Base-by-base conservation (phyloP, 768 basidiomycete genomes). In the Pleurotus eryngii region DNA sequence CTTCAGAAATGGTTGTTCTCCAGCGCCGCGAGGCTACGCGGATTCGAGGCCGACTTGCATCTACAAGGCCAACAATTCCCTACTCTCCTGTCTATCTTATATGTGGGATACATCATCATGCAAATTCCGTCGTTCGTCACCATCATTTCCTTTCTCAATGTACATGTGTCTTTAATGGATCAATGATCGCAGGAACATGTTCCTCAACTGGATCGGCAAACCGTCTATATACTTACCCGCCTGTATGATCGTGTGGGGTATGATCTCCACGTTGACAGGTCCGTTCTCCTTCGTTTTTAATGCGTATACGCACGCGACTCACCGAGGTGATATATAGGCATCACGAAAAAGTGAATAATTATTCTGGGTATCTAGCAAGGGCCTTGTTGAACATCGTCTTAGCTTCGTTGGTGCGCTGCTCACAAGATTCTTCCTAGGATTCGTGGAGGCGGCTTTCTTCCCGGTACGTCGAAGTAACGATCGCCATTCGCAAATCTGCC, bases 401-500 rank as follows among this genome's bases (percentile, higher is more conserved):
- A 87, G 85, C 66, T 96, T 88, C 63, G 73, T 78, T 26, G 83
- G 86, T 22, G 89, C 84, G 7, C 75, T 92, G 3, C 69, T 84
- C 15, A 87, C 86, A 0, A 82, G 93, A 2, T 95, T 95, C 72
- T 83, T 89, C 70, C 79, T 95, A 42, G 94, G 94, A 17, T 80
- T 81, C 54, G 75, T 79, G 1, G 80, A 81, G 68, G 87, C 87
- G 12, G 84, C 85, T 3, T 90, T 90, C 70, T 88, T 88, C 65
- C 89, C 89, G 38, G 51, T 53, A 12, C 9, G 49, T 50, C 12
- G 14, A 48, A 48, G 6, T 5, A 24, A 37, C 49, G 15, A 15
- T 27, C 30, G 30, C 7, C 30, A 8, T 30, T 30, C 30, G 9
- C 6, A 11, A 30, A 9, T 30, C 30, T 9, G 30, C 9, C 30